Evolutionary conservation across 257 asterid species (phyloP), one percentile per base, ranked within the genome.

Genomic region (Solanum sitiens): DNA sequence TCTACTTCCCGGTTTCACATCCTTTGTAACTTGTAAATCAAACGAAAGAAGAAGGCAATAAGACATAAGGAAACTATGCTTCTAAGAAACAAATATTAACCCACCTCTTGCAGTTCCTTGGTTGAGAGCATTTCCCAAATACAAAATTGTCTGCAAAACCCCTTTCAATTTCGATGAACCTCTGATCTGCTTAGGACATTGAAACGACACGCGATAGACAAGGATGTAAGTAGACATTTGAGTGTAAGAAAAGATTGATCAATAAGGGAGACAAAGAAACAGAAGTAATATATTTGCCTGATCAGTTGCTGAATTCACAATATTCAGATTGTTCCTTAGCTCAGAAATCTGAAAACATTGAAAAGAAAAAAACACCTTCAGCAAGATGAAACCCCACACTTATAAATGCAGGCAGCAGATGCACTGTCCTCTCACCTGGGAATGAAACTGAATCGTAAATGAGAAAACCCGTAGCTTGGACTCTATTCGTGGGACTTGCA

Each of bases 31-130:
- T 37, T 75, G 23, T 7, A 44, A 44, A 77, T 20, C 39, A 77
- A 44, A 44, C 65, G 25, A 44, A 44, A 44, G 12, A 76, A 76
- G 65, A 44, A 25, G 12, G 39, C 84, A 42, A 77, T 44, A 44
- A n/a, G 14, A 44, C 5, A 25, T 77, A 25, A 77, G 5, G 37
- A 77, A 13, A 44, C 13, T 25, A n/a, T 6, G 84, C 84, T 25
- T 15, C 84, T 25, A 79, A 10, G 25, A 47, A 30, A 47, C 16
- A 9, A 30, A 10, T 47, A 35, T 10, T 75, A 13, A 88, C 92
- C 87, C 47, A 94, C 99, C 99, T 90, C 98, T 94, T 72, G 98
- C 98, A 53, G 98, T 96, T 90, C 99, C 99, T 32, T 94, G 94
- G 92, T 96, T 96, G 84, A 96, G 93, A 88, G 97, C 98, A 93